Evolutionary conservation across 129 eudicot genomes (phyloP), one percentile per base, ranked within the genome.

Genomic region (Escallonia herrerae): DNA sequence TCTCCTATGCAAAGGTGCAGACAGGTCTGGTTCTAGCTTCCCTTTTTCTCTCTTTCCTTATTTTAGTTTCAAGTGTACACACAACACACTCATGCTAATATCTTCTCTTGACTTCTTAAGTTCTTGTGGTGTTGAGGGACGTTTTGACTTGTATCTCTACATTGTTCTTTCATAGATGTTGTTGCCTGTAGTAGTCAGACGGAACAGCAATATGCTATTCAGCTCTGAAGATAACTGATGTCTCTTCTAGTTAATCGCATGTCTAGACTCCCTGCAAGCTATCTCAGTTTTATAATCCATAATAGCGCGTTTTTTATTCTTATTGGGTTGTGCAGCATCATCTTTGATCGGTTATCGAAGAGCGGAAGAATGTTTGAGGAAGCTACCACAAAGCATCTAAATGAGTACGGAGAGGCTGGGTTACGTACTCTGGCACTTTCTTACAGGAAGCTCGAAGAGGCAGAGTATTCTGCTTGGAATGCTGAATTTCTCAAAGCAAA

Each of bases 1-100:
- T 82, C 84, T 94, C 80, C 73, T 94, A 10, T 94, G 99, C 76
- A 94, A 94, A 86, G 99, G 99, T 13, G 99, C 99, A 51, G 99
- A 94, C 90, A 94, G 95, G 99, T 94, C 11, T n/a, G 87, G 60
- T 61, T 66, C 65, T 68, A 42, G 39, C 15, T 42, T 6, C 72
- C 40, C 54, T n/a, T 40, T 41, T 33, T 7, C 4, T 56, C 22
- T 46, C 44, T 63, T 55, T 39, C 11, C 22, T n/a, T 51, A 40
- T 59, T 11, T 65, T 33, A 43, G 14, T 60, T 58, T 51, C 41
- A 51, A 0, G 33, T 22, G 33, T 49, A n/a, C 67, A 54, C 46
- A 13, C 3, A 64, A 70, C 60, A 40, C 54, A 69, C 13, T 13
- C 39, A 12, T 9, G 8, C 48, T 38, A 13, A 14, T 58, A 49